phyloP scores from a whole-genome alignment of 495 filamentous ascomycete species.

The Arthonia radiata region DNA sequence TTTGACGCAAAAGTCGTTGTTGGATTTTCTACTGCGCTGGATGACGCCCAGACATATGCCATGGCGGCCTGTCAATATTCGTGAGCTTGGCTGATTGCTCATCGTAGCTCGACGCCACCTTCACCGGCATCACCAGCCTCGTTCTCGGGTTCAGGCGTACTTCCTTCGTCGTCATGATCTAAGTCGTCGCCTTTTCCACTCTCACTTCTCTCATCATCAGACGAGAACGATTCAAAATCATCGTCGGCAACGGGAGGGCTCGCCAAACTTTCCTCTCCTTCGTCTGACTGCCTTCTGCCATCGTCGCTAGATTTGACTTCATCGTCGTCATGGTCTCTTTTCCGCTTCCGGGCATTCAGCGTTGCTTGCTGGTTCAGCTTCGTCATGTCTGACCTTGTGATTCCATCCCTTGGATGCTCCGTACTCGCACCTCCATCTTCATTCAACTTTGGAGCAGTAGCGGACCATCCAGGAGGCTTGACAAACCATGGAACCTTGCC shows the following conservation, averaged over 20 bases:
- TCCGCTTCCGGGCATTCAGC: conserved; percentile 19
- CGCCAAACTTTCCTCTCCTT: conserved; percentile 5
- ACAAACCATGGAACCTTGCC: conserved; percentile 95
- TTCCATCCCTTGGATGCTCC: conserved; percentile 27
- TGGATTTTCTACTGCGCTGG: neutral
- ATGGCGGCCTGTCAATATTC: neutral
- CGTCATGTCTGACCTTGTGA: conserved; percentile 38
- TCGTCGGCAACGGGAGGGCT: conserved; percentile 2
- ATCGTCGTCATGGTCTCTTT: conserved; percentile 17
- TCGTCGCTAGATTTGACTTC: conserved; percentile 10
- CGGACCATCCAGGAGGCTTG: conserved; percentile 29
- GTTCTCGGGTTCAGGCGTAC: neutral
- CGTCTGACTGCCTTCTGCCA: conserved; percentile 8
- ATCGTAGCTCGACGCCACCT: neutral
- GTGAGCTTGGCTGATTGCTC: neutral
- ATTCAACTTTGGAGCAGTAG: conserved; percentile 13
- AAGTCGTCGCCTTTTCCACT: neutral
- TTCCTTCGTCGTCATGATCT: neutral
- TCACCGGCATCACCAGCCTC: neutral
- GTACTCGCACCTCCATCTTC: conserved; percentile 21
- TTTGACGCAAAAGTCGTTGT: neutral
- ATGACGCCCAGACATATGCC: neutral
- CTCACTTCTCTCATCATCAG: conserved; percentile 9
- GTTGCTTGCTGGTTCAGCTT: conserved; percentile 15
- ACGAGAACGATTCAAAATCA: conserved; percentile 19